Evolutionary conservation across 805 yeast genomes (phyloP), one percentile per base, ranked within the genome.

Genomic region (Martiniozyma abietophila): DNA sequence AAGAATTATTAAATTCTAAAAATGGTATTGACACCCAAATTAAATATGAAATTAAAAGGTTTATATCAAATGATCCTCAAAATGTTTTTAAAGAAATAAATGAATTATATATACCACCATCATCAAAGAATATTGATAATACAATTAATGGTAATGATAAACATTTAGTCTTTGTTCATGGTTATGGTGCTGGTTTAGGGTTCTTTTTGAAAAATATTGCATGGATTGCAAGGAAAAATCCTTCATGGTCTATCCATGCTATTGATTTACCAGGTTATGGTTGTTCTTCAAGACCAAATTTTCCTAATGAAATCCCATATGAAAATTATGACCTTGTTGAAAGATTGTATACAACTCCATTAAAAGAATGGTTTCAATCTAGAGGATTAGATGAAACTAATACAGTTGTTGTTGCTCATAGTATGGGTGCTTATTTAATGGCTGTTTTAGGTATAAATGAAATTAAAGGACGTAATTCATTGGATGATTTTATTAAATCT

Each of bases 231-330:
- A 27, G 36, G 10, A 19, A 46, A 36, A 46, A 56, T 17, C 60
- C 69, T 19, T 59, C 67, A 26, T 81, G 92, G 81, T 69, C 78
- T 36, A 64, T 88, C 29, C 95, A 85, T 59, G 82, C 95, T 0
- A 69, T 89, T 3, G 98, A 89, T 51, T 59, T 88, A 36, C 68
- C 85, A 2, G 98, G 98, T 0, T 89, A 82, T 57, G 98, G 97
- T 1, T 75, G 83, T 38, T 81, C 94, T 1, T 73, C 94, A 2
- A 67, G 97, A 42, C 94, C 94, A 1, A 62, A 65, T 31, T 84
- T 82, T 51, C 67, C 69, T 1, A 54, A 54, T 36, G 44, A 54
- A 27, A 55, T 54, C 16, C 59, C 58, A 4, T 39, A 25, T 22
- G 61, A 59, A 4, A 60, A 68, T 25, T 64, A 74, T 27, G 46